phyloP scores from a whole-genome alignment of 495 filamentous ascomycete genomes.

The Aspergillus campestris region DNA sequence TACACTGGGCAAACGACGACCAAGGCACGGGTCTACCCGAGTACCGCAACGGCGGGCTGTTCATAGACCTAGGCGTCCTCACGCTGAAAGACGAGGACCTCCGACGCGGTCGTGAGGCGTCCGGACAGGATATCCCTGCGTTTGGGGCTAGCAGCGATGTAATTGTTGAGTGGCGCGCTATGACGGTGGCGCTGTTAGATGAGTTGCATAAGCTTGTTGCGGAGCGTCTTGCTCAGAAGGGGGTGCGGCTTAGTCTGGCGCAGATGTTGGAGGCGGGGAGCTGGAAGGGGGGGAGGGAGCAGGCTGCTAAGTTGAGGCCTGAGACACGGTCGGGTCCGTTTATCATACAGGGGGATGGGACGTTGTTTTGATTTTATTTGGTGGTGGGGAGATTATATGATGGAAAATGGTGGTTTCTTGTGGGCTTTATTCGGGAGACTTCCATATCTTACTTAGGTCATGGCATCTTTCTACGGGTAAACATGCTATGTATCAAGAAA shows the following conservation, averaged over 20 bases:
- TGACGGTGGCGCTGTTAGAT: constrained; percentile 80
- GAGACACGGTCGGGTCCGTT: constrained; percentile 37
- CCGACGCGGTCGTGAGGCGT: constrained; percentile 38
- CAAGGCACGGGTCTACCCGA: constrained; percentile 79
- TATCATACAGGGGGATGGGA: constrained; percentile 36
- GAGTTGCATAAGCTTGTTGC: constrained; percentile 57
- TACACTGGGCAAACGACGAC: constrained; percentile 69
- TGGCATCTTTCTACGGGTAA: no score
- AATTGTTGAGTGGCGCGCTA: constrained; percentile 79
- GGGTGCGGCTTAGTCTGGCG: constrained; percentile 56
- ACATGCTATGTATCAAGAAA: no score
- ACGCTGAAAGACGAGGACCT: constrained; percentile 59
- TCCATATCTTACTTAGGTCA: no score
- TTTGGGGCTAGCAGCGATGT: constrained; percentile 76
- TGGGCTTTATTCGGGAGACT: no score
- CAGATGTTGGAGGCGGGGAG: constrained; percentile 86
- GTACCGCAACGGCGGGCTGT: constrained; percentile 79
- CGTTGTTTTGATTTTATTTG: constrained; percentile 22
- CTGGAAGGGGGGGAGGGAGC: constrained; percentile 49
- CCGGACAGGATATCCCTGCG: constrained; percentile 60
- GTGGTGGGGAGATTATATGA: no score
- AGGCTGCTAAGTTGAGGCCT: constrained; percentile 32
- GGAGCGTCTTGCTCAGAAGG: constrained; percentile 40
- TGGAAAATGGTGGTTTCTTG: no score
- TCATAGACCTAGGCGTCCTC: constrained; percentile 75